Evolutionary conservation across 208 protist species (phyloP).

Genomic region (Acanthamoeba healyi): DNA sequence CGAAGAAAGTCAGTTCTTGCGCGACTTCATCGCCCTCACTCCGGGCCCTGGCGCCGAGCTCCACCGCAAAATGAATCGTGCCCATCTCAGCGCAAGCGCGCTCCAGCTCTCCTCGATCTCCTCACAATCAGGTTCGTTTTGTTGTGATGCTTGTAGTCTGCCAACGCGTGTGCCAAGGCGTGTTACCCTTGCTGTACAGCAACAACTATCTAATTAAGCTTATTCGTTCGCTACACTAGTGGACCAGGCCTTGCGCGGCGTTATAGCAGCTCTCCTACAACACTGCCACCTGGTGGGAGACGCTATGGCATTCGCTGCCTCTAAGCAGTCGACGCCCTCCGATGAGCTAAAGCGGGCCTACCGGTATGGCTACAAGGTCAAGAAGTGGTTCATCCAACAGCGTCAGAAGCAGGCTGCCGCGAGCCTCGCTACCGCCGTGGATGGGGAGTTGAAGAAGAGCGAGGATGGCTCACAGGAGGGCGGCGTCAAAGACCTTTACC

Average conservation of each 20-base stretch:
- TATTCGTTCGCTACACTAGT: too few species aligned
- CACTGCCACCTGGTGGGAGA: neutral
- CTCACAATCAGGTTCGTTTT: slow-evolving; percentile 25
- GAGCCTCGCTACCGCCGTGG: too few species aligned
- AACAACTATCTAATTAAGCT: neutral
- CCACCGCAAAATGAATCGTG: slow-evolving; percentile 3
- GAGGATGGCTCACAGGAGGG: too few species aligned
- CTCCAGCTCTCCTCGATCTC: slow-evolving; percentile 4
- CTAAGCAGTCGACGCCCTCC: neutral
- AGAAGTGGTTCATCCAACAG: slow-evolving; percentile 64
- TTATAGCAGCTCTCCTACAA: slow-evolving; percentile 5
- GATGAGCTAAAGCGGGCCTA: slow-evolving; percentile 33
- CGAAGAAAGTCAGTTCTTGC: slow-evolving; percentile 5
- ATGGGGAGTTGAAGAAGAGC: neutral
- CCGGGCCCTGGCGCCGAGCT: neutral
- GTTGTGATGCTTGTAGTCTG: too few species aligned
- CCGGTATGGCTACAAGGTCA: slow-evolving; percentile 54
- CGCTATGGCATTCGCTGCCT: neutral
- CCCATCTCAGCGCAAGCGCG: slow-evolving; percentile 18
- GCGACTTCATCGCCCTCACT: neutral
- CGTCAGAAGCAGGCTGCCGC: neutral
- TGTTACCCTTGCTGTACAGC: neutral
- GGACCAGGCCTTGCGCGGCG: slow-evolving; percentile 3
- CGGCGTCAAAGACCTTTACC: neutral
- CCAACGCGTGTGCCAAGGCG: too few species aligned